A percentile compares a stretch with the other conserved stretches of the same genome.
Conservation (phyloP, 2,329 filamentous ascomycete species). For the Fusarium pininemorale region DNA sequence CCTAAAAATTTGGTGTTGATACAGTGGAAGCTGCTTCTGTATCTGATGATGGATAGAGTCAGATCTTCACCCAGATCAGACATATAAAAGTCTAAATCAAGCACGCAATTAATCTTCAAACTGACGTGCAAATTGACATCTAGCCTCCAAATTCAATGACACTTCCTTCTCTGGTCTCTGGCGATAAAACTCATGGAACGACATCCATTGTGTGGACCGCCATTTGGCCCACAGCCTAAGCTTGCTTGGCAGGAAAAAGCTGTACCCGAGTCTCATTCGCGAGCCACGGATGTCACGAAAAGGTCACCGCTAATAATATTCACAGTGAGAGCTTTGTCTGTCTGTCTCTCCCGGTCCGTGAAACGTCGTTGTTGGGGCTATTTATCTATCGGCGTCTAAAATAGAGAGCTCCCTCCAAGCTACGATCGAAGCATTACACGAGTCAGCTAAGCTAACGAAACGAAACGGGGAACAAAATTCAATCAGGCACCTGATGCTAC, state of each 20-base stretch:
- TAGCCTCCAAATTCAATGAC: not conserved
- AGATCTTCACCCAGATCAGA: not conserved
- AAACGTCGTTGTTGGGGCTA: not conserved
- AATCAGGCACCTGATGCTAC: not conserved
- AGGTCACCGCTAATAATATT: constrained; percentile 10
- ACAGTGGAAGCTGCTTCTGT: not conserved
- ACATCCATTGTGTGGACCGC: constrained; percentile 23
- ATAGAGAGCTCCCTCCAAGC: not conserved
- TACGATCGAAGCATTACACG: not conserved
- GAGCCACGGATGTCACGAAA: not conserved
- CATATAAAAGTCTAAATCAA: not conserved
- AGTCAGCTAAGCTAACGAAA: not conserved
- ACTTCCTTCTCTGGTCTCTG: not conserved
- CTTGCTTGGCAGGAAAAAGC: constrained; percentile 20
- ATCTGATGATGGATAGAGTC: not conserved
- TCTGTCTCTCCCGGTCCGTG: not conserved
- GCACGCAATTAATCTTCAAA: not conserved
- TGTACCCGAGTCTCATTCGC: constrained; percentile 10
- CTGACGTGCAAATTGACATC: not conserved
- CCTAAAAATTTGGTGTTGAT: constrained; percentile 16
- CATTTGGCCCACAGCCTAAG: constrained; percentile 12
- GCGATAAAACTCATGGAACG: constrained; percentile 26
- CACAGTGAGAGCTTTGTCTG: not conserved
- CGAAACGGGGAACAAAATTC: not conserved
- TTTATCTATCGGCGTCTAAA: constrained; percentile 1